A percentile compares a stretch with the other conserved stretches of the same genome.
Evolutionary conservation across 2,329 filamentous ascomycete species (phyloP).

Genomic region (Epicoccum nigrum): DNA sequence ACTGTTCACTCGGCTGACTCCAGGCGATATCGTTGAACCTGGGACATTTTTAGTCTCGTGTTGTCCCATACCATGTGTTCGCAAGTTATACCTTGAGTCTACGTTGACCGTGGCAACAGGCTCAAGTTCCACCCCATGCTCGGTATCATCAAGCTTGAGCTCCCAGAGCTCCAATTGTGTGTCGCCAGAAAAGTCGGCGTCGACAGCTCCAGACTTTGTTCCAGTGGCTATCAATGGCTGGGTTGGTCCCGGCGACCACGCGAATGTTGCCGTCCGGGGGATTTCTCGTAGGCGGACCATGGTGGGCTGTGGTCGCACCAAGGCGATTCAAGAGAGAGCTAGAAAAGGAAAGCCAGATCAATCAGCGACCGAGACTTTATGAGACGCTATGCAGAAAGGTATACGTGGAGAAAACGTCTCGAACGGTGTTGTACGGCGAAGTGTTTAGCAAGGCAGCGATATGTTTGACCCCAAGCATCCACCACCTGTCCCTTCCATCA

Average conservation of each 20-base stretch:
- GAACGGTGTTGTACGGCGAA: slow-evolving; percentile 20
- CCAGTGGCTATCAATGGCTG: slow-evolving; percentile 88
- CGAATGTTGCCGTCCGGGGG: slow-evolving; percentile 93
- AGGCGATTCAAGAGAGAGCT: slow-evolving; percentile 31
- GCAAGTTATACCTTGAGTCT: slow-evolving; percentile 75
- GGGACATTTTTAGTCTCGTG: slow-evolving; percentile 29
- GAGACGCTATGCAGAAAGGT: slow-evolving; percentile 17
- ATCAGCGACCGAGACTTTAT: slow-evolving; percentile 17
- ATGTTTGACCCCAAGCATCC: slow-evolving; percentile 40
- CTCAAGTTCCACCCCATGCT: slow-evolving; percentile 81
- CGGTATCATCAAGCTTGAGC: slow-evolving; percentile 77
- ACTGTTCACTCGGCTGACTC: slow-evolving; percentile 79
- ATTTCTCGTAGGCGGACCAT: slow-evolving; percentile 99
- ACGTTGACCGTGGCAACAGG: slow-evolving; percentile 83
- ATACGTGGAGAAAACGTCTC: slow-evolving; percentile 29
- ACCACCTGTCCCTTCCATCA: slow-evolving; percentile 43
- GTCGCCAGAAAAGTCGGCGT: slow-evolving; percentile 96
- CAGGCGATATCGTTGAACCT: slow-evolving; percentile 98
- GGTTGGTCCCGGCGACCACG: slow-evolving; percentile 85
- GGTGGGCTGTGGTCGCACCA: slow-evolving; percentile 47
- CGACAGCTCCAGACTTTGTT: slow-evolving; percentile 91
- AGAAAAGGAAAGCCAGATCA: slow-evolving; percentile 27
- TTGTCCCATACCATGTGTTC: neutral
- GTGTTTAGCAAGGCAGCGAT: slow-evolving; percentile 32
- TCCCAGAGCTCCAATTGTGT: slow-evolving; percentile 98